Evolutionary conservation across 306 rosid genomes (phyloP).

Genomic region (Cucumis cinereus): DNA sequence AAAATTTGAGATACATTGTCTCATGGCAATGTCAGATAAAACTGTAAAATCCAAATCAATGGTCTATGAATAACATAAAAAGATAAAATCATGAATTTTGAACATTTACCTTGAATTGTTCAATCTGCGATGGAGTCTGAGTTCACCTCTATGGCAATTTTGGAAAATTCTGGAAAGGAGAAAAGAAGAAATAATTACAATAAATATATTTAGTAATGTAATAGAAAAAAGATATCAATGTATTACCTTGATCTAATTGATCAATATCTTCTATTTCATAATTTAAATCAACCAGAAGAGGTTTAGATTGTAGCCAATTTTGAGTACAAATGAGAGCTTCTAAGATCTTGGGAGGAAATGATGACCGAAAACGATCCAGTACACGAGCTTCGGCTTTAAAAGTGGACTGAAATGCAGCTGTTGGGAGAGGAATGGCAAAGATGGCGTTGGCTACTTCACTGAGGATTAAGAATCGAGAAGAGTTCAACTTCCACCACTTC

Average conservation of each 20-base stretch:
- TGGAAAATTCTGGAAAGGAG: background rate
- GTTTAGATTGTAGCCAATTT: background rate
- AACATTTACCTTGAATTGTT: background rate
- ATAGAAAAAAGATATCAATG: background rate
- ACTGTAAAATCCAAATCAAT: background rate
- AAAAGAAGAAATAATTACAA: background rate
- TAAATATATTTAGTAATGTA: background rate
- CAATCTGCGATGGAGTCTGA: background rate
- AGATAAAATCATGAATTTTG: background rate
- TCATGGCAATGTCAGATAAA: background rate
- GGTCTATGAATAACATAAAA: background rate
- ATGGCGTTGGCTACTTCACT: background rate
- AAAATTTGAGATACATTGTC: background rate
- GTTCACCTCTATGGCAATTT: background rate
- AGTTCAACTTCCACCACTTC: background rate
- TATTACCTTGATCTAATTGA: background rate
- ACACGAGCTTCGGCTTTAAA: background rate
- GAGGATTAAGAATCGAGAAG: background rate
- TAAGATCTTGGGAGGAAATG: background rate
- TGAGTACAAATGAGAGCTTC: background rate
- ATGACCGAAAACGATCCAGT: background rate
- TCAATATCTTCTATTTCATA: background rate
- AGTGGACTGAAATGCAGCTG: background rate
- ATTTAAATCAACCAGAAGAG: background rate
- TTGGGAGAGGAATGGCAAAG: background rate